Evolutionary conservation across 352 stramenopile species (phyloP), one percentile per base, ranked within the genome.

Genomic region (Nannochloropsis limnetica): DNA sequence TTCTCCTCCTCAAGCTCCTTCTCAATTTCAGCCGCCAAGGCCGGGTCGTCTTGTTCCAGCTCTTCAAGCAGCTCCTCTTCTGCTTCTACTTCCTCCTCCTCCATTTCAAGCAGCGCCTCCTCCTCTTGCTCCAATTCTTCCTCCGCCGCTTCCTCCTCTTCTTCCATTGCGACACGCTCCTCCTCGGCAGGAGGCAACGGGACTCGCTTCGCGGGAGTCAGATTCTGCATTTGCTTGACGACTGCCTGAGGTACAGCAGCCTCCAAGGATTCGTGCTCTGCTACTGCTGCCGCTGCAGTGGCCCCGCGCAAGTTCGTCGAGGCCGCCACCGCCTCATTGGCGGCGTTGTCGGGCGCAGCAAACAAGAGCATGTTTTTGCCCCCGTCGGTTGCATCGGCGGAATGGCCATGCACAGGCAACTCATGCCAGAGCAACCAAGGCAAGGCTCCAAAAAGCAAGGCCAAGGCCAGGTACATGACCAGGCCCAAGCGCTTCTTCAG

Each of bases 361-460:
- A 74, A 74, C 25, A 74, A 29, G 1, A 74, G 61, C 61, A 74
- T 74, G 61, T 74, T 74, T 74, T 29, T 49, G 37, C 37, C 2
- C 4, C 37, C 37, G 11, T 49, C 37, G 37, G 17, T 11, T 74
- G 61, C n/a, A 31, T 29, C 61, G 11, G 61, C 25, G n/a, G n/a
- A 20, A 74, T 74, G n/a, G 1, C 20, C 61, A 74, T 74, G 61
- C 5, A 29, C n/a, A 74, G 61, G n/a, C n/a, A 29, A 31, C n/a
- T 29, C 20, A 74, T 25, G 61, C 61, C 61, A 74, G n/a, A 74
- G 61, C n/a, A 74, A 29, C 61, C 61, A 74, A 25, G 61, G 61
- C 25, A 74, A 74, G 6, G 61, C 61, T 28, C 11, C 61, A 31
- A 74, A 74, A 29, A 74, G 61, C n/a, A 74, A 74, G n/a, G 61